A percentile compares a stretch with the other conserved stretches of the same genome.
These are phyloP conservation scores for Hypoxylon intermedium DNA, from an alignment of 495 filamentous ascomycete species.

Conservation along the genomic window DNA sequence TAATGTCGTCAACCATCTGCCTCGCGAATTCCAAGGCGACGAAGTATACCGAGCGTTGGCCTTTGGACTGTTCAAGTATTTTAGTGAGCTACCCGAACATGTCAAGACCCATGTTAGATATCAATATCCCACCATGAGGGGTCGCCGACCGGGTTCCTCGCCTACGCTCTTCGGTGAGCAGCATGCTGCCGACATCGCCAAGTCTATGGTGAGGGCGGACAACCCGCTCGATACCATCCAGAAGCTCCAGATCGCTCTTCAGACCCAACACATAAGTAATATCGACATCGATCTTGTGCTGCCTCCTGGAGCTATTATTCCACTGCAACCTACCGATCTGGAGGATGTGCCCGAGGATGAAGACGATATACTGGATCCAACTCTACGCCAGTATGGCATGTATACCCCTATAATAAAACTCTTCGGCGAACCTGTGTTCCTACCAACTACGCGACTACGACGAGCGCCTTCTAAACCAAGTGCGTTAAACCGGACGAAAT, in stretches of 20 bases:
- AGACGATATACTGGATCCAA: constrained; percentile 64
- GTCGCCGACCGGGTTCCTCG: constrained; percentile 62
- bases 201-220: constrained; percentile 79
- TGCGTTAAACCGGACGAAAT: constrained; percentile 72
- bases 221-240: constrained; percentile 73
- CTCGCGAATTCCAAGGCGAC: constrained; percentile 91
- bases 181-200: constrained; percentile 89
- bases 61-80: constrained; percentile 92
- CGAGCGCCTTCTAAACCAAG: constrained; percentile 87
- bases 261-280: constrained; percentile 78
- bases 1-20: constrained; percentile 87
- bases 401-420: constrained; percentile 76
- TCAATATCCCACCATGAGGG: constrained; percentile 54
- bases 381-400: constrained; percentile 70
- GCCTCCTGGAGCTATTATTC: constrained; percentile 74
- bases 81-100: constrained; percentile 78
- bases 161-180: constrained; percentile 83
- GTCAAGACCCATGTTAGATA: constrained; percentile 69
- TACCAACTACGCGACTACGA: constrained; percentile 86
- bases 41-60: constrained; percentile 88
- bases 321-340: constrained; percentile 56
- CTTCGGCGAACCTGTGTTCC: constrained; percentile 81
- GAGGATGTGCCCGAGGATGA: constrained; percentile 64
- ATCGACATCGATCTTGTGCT: constrained; percentile 88
- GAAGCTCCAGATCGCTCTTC: constrained; percentile 73